Evolutionary conservation across 2,329 filamentous ascomycete species (phyloP).

Genomic region (Calonectria fujianensis): DNA sequence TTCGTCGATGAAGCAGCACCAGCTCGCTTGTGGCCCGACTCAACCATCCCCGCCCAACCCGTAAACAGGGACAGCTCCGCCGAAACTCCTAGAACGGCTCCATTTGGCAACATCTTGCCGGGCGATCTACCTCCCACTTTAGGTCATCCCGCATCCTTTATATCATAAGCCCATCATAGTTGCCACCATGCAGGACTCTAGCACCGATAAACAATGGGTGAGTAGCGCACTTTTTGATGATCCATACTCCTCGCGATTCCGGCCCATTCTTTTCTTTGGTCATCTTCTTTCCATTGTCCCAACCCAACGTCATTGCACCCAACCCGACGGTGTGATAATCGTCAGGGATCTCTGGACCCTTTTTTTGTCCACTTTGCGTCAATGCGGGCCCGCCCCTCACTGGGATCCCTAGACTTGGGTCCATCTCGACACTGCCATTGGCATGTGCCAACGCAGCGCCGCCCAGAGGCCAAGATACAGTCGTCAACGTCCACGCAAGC

Average conservation of each 20-base stretch:
- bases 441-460: constrained; percentile 45
- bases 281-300: constrained; percentile 34
- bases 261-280: constrained; percentile 42
- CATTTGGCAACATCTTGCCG: background rate
- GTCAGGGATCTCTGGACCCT: constrained; percentile 49
- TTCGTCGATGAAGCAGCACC: constrained; percentile 11
- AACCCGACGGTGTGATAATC: constrained; percentile 39
- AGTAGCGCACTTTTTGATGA: constrained; percentile 49
- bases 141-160: constrained; percentile 16
- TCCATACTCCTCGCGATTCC: constrained; percentile 38
- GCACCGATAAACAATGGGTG: constrained; percentile 71
- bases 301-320: constrained; percentile 50
- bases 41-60: constrained; percentile 31
- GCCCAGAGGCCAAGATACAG: constrained; percentile 40
- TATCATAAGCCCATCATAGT: constrained; percentile 32
- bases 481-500: constrained; percentile 51
- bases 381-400: constrained; percentile 45
- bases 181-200: constrained; percentile 49
- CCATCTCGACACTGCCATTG: constrained; percentile 42
- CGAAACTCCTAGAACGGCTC: constrained; percentile 1
- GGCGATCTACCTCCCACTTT: constrained; percentile 24
- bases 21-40: constrained; percentile 1
- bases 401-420: constrained; percentile 37
- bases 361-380: constrained; percentile 49
- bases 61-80: constrained; percentile 4